These are phyloP conservation scores for Stemphylium lycopersici DNA, from an alignment of 2,329 filamentous ascomycete species.

Conservation along the genomic window DNA sequence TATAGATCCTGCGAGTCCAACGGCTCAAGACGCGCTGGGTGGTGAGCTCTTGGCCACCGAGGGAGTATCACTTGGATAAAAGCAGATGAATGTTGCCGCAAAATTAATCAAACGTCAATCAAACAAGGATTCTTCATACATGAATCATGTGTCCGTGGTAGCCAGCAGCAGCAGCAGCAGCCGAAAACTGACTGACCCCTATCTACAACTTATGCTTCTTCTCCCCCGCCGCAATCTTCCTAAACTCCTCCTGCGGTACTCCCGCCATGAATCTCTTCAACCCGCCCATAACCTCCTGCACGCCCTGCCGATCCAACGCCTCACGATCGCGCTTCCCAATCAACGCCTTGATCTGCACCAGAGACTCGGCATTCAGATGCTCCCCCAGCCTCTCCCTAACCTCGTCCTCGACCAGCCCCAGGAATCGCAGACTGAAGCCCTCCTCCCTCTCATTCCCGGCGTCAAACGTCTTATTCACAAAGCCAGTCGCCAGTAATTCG, in stretches of 20 bases:
- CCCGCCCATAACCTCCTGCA: constrained; percentile 84
- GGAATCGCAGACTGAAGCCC: constrained; percentile 63
- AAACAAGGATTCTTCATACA: too few relatives aligned
- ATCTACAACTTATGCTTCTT: constrained; percentile 90
- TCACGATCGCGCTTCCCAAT: constrained; percentile 77
- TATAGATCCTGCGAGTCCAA: constrained; percentile 8
- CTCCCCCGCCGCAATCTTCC: constrained; percentile 80
- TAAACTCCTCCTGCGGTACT: constrained; percentile 86
- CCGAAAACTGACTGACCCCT: too few relatives aligned
- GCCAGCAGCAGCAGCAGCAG: too few relatives aligned
- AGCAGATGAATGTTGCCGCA: too few relatives aligned
- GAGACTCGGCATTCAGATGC: constrained; percentile 78
- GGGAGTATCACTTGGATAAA: constrained; percentile 42
- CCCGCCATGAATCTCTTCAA: constrained; percentile 80
- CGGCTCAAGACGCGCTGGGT: constrained; percentile 29
- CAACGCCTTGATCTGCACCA: constrained; percentile 84
- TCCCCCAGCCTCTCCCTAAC: constrained; percentile 79
- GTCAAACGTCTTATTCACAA: constrained; percentile 82
- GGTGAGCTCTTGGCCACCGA: constrained; percentile 41
- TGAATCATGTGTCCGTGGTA: too few relatives aligned
- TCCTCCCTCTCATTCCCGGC: constrained; percentile 63
- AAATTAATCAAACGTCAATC: too few relatives aligned
- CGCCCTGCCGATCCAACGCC: constrained; percentile 75
- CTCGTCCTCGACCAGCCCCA: constrained; percentile 74
- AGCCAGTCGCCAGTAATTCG: constrained; percentile 77